Base-by-base conservation (phyloP, 257 asterid species). In the Hygrophila difformis region DNA sequence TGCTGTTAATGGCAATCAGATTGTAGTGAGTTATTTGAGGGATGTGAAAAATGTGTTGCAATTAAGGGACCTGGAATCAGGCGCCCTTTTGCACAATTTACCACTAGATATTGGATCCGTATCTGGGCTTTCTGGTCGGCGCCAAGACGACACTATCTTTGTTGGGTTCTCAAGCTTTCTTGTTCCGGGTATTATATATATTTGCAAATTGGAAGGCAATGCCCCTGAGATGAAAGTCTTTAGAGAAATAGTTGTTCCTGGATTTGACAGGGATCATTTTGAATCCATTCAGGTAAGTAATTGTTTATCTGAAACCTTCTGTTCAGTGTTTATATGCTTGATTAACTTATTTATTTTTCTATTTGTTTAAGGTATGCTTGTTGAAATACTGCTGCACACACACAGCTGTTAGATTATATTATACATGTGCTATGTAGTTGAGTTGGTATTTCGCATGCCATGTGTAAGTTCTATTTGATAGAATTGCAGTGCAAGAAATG, bases 11-110 rank as follows among this genome's bases (percentile, higher is more conserved):
- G 61, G 66, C 29, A 64, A 76, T 58, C 84, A 68, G 57, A 52
- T 91, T 16, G 61, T 91, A 35, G 87, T 78, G 53, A 80, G 55
- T 51, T 91, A 80, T 71, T 66, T 86, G 70, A 69, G 78, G 34
- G 99, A 91, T 51, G 99, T 86, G 34, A 91, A 91, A 54, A 78
- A 82, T 62, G 79, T 86, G 58, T 48, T 91, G 74, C 96, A 91
- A 77, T 49, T 86, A 51, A 69, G 93, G 68, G 93, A 86, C 70
- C 73, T 91, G 71, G 63, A 62, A 56, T 76, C 95, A 16, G 96
- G 96, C 12, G 35, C 50, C 26, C 68, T 86, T 47, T 57, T 86
- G 50, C 94, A 78, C 65, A 70, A 59, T 56, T 66, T 91, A 57
- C 84, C 84, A 8, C 66, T 91, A 46, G 96, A 86, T 44, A 91